phyloP scores from a whole-genome alignment of 1,284 basidiomycete genomes.

The Inonotus obliquus region DNA sequence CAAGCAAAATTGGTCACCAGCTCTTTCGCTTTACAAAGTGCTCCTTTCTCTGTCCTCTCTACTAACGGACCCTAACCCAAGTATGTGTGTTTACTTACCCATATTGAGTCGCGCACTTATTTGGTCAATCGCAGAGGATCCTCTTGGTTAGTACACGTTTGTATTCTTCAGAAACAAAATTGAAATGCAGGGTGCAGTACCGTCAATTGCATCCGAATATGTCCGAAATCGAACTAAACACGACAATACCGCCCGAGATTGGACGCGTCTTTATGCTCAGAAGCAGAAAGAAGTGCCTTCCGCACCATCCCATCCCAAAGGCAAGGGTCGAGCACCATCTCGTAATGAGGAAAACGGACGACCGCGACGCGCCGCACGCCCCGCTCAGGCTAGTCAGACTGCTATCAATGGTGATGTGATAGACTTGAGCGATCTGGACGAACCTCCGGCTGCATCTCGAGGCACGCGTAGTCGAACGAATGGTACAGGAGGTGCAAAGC shows the following conservation, averaged over 20 bases:
- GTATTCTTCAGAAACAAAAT: background rate
- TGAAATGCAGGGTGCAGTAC: constrained; percentile 40
- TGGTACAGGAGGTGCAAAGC: constrained; percentile 24
- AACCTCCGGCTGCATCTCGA: background rate
- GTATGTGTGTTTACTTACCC: constrained; percentile 42
- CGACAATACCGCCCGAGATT: constrained; percentile 58
- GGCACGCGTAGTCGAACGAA: background rate
- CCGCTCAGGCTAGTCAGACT: background rate
- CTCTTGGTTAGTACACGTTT: constrained; percentile 45
- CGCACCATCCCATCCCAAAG: constrained; percentile 24
- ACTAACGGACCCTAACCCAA: constrained; percentile 85
- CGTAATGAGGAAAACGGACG: background rate
- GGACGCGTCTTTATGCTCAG: constrained; percentile 57
- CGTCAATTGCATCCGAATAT: constrained; percentile 69
- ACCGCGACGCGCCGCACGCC: constrained; percentile 19
- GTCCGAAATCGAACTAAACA: constrained; percentile 57
- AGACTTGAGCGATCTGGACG: constrained; percentile 2
- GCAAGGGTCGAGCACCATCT: constrained; percentile 22
- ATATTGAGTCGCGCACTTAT: background rate
- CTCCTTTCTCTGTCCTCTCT: constrained; percentile 84
- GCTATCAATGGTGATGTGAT: constrained; percentile 1
- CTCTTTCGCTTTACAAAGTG: constrained; percentile 87
- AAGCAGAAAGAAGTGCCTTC: constrained; percentile 28
- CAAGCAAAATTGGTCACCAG: constrained; percentile 88
- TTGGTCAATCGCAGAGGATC: constrained; percentile 47